Conservation (phyloP, 164 flowering plant species). For the Brasenia schreberi region DNA sequence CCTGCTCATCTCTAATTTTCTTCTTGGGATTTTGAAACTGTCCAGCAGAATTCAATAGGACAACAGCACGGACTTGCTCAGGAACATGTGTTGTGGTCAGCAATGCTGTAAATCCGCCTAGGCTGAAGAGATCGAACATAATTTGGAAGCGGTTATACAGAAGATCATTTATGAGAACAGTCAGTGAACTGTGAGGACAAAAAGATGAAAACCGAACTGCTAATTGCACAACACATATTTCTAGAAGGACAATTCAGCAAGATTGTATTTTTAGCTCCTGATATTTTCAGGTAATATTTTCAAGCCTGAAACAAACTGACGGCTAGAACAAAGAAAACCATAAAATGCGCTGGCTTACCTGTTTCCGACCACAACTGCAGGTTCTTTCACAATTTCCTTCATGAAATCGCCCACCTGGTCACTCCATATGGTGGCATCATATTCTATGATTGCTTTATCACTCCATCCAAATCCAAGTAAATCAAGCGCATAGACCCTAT, state of each 20-base stretch:
- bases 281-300: too few species aligned
- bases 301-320: too few species aligned
- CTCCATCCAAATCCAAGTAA: constrained; percentile 99
- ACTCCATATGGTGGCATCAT: constrained; percentile 87
- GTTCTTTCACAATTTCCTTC: constrained; percentile 82
- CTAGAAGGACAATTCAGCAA: too few species aligned
- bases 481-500: constrained; percentile 92
- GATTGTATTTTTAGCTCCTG: too few species aligned
- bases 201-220: not conserved
- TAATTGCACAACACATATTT: too few species aligned
- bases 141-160: not conserved
- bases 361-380: constrained; percentile 83
- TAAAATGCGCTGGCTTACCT: constrained; percentile 29
- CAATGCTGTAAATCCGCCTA: constrained; percentile 94
- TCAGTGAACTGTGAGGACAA: too few species aligned
- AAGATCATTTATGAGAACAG: not conserved
- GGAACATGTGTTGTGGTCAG: constrained; percentile 57
- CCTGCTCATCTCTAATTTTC: constrained; percentile 1
- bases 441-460: constrained; percentile 82
- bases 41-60: constrained; percentile 78
- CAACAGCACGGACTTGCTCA: constrained; percentile 69
- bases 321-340: too few species aligned
- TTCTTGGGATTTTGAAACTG: constrained; percentile 54
- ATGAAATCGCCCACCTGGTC: constrained; percentile 88
- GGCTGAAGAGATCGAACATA: constrained; percentile 35